Evolutionary conservation across 2,329 filamentous ascomycete species (phyloP), one percentile per base, ranked within the genome.

Genomic region (Colletotrichum falcatum): DNA sequence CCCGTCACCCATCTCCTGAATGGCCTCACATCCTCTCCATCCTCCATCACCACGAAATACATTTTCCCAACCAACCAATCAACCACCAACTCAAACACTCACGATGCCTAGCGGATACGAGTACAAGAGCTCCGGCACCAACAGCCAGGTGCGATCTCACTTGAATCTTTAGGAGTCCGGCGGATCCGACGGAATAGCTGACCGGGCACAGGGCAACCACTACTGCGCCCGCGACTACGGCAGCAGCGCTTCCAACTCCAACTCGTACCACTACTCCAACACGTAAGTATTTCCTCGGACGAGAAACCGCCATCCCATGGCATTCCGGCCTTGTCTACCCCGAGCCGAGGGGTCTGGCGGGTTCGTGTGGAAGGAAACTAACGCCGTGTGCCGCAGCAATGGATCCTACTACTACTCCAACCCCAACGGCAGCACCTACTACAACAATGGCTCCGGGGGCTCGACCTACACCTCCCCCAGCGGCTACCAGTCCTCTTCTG

Each of bases 401-500:
- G 90, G 90, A 46, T 92, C 89, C 1, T 93, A 93, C 84, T 92
- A 93, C 82, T 93, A 93, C 81, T 88, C 86, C 77, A 93, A 93
- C 81, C 81, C 89, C 55, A 86, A 91, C 73, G 89, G 90, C 18
- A 91, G 88, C 76, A 91, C 88, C 48, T 93, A 93, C 82, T 82
- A 92, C 84, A 91, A 92, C 79, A 79, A 84, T 74, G 89, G 90
- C 54, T 77, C 78, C 14, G 90, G 90, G 7, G 76, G 80, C 59
- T 86, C 88, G 30, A 89, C 80, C 23, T 93, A 93, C 80, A 93
- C 88, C 23, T 74, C 88, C 12, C 80, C 90, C 8, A 81, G 82
- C 66, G 87, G 85, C 48, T 39, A 74, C 60, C 74, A 65, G n/a
- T 74, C 72, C 56, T 75, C 73, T 2, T 78, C 76, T 1, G 75